Conservation (phyloP, 495 filamentous ascomycete species). For the Tuber melanosporum region DNA sequence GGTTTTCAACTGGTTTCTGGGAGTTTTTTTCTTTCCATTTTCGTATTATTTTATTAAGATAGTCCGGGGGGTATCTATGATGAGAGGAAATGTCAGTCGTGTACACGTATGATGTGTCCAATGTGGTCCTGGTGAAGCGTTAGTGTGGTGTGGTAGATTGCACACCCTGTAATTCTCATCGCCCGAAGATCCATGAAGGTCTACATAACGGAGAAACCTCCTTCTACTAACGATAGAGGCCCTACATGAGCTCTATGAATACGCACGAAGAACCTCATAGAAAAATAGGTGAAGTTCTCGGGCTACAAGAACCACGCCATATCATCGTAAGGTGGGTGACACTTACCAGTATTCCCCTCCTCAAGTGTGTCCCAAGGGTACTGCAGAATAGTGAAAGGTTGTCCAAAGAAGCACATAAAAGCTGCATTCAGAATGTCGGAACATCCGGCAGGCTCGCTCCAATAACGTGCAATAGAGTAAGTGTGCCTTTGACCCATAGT, state of each 20-base stretch:
- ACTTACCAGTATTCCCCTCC: not conserved
- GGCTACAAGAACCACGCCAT: not conserved
- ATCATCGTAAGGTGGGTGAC: not conserved
- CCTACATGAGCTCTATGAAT: not conserved
- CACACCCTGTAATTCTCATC: not conserved
- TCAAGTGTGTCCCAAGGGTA: not conserved
- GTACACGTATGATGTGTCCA: not conserved
- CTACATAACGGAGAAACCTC: not conserved
- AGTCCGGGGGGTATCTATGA: not conserved
- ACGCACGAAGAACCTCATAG: not conserved
- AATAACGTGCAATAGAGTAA: not conserved
- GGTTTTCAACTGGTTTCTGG: not conserved
- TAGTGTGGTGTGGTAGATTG: not conserved
- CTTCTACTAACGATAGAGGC: not conserved
- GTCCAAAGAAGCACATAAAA: not conserved
- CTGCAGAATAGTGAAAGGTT: not conserved
- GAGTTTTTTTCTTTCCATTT: not conserved
- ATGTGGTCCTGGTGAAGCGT: not conserved
- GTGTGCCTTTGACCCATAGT: not conserved
- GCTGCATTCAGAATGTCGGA: not conserved
- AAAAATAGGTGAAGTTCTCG: not conserved
- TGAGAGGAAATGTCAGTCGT: not conserved
- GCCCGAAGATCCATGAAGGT: not conserved
- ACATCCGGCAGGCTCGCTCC: not conserved
- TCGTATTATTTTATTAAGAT: not conserved